A percentile compares a stretch with the other conserved stretches of the same genome.
Evolutionary conservation across 352 stramenopile genomes (phyloP).

Genomic region (Phytophthora melonis): DNA sequence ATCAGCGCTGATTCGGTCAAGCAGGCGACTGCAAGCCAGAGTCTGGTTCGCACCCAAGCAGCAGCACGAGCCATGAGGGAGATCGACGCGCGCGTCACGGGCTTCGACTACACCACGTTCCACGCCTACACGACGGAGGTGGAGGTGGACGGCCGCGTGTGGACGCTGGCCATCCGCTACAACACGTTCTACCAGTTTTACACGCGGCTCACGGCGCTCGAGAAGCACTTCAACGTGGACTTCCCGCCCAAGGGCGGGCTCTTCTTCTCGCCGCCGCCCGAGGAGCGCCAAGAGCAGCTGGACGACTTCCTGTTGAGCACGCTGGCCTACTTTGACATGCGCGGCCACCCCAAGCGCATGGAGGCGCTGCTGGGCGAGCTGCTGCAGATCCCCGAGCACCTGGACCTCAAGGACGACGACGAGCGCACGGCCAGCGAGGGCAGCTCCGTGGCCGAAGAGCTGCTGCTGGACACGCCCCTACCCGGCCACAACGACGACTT

Average conservation of each 20-base stretch:
- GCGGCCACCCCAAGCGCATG: conserved; percentile 49
- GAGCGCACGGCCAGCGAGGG: conserved; percentile 47
- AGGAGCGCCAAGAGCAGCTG: conserved; percentile 66
- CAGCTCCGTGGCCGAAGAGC: conserved; percentile 41
- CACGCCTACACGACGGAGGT: conserved; percentile 65
- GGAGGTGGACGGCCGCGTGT: conserved; percentile 46
- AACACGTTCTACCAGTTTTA: conserved; percentile 74
- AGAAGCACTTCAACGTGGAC: conserved; percentile 61
- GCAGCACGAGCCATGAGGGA: conserved; percentile 23
- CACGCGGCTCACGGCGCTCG: conserved; percentile 49
- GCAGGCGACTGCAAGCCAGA: neutral
- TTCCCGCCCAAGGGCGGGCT: conserved; percentile 73
- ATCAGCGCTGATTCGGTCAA: conserved; percentile 16
- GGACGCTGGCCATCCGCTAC: conserved; percentile 69
- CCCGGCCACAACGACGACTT: conserved; percentile 21
- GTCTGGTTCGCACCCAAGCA: conserved; percentile 3
- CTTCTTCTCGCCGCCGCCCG: conserved; percentile 67
- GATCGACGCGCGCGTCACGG: conserved; percentile 54
- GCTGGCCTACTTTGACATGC: conserved; percentile 63
- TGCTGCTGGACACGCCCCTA: conserved; percentile 37
- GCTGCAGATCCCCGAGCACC: conserved; percentile 58
- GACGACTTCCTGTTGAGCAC: conserved; percentile 70
- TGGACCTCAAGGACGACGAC: conserved; percentile 38
- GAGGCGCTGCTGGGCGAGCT: conserved; percentile 60
- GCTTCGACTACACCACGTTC: conserved; percentile 51